Conservation (phyloP, 352 stramenopile genomes). For the Globisporangium polare region DNA sequence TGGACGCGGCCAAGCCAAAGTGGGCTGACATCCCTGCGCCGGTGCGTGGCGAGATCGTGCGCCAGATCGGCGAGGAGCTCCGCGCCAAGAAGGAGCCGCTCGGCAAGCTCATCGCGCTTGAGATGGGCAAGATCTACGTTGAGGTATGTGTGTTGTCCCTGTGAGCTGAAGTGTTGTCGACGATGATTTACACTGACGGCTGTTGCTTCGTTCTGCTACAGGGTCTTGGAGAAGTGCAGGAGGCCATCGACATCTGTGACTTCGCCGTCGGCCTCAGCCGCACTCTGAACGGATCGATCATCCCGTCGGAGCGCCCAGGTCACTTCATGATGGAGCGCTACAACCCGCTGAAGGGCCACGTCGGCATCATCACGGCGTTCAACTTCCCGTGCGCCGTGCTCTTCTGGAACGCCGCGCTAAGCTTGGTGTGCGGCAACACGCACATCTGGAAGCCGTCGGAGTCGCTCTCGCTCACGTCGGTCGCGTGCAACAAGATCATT, state of each 20-base stretch:
- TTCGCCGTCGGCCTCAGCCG: conserved; percentile 91
- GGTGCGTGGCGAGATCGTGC: conserved; percentile 87
- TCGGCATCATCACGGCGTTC: conserved; percentile 93
- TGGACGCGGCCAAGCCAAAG: conserved; percentile 78
- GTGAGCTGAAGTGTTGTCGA: not conserved
- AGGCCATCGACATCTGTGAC: conserved; percentile 94
- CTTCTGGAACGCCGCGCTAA: conserved; percentile 91
- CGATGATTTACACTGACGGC: too few species aligned
- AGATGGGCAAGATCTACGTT: conserved; percentile 94
- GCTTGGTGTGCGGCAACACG: conserved; percentile 89
- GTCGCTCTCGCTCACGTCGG: conserved; percentile 85
- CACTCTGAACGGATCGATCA: conserved; percentile 84
- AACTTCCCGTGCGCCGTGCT: conserved; percentile 91
- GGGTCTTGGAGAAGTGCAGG: conserved; percentile 91
- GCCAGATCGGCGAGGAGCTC: conserved; percentile 89
- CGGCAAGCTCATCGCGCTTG: conserved; percentile 86
- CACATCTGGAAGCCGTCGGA: conserved; percentile 91
- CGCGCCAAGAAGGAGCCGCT: conserved; percentile 87
- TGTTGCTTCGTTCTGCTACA: conserved; percentile 22
- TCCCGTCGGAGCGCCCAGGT: conserved; percentile 86
- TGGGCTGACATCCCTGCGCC: conserved; percentile 88
- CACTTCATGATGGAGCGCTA: conserved; percentile 94
- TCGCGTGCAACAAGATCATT: conserved; percentile 91
- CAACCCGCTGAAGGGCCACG: conserved; percentile 91
- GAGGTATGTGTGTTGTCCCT: conserved; percentile 34